These are phyloP conservation scores for Papilionanthe hybrid DNA, from an alignment of 116 monocot genomes.

Conservation along the genomic window DNA sequence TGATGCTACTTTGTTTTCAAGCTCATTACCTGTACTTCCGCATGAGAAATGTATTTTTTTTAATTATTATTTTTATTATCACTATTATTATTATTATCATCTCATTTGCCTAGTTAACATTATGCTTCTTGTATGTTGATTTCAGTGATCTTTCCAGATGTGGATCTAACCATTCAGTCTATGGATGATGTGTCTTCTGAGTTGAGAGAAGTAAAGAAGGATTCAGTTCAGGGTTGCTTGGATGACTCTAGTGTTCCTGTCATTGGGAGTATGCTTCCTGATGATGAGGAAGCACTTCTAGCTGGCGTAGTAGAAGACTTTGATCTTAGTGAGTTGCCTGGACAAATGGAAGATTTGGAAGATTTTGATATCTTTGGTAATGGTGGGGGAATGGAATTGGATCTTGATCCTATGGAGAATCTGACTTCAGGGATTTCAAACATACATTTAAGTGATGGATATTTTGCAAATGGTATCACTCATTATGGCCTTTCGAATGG, in stretches of 20 bases:
- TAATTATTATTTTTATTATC: background rate
- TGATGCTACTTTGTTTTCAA: constrained; percentile 73
- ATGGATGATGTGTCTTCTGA: constrained; percentile 31
- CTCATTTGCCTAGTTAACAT: background rate
- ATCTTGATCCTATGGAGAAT: constrained; percentile 59
- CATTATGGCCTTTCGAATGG: constrained; percentile 56
- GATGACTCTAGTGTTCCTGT: constrained; percentile 47
- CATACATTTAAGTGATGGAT: constrained; percentile 43
- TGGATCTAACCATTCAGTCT: constrained; percentile 22
- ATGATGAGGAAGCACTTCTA: constrained; percentile 88
- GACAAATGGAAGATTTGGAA: constrained; percentile 65
- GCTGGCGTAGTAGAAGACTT: constrained; percentile 76
- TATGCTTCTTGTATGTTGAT: background rate
- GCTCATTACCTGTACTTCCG: constrained; percentile 72
- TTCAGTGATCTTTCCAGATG: constrained; percentile 44
- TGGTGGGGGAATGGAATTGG: constrained; percentile 94
- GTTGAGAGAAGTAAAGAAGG: constrained; percentile 20
- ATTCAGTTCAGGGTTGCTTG: constrained; percentile 26
- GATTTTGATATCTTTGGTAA: constrained; percentile 90
- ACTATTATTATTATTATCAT: background rate
- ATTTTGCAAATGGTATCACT: constrained; percentile 42
- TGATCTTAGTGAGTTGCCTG: constrained; percentile 52
- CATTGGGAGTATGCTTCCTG: constrained; percentile 56
- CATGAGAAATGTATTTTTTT: constrained; percentile 54
- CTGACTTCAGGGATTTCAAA: constrained; percentile 56